phyloP scores from a whole-genome alignment of 768 basidiomycete genomes.

The Tulasnella sp. region DNA sequence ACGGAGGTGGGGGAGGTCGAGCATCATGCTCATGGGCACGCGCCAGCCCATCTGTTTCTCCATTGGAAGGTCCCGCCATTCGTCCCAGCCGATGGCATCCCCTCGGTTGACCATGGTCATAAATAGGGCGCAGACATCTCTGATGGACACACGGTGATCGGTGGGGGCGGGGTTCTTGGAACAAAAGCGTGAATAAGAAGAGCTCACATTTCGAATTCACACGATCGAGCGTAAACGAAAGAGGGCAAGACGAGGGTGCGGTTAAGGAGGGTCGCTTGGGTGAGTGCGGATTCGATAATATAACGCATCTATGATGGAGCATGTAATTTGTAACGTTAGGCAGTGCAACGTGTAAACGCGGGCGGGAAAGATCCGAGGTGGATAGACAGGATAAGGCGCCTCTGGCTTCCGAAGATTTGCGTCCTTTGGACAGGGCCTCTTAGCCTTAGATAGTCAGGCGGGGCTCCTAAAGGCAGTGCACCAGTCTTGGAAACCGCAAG shows the following conservation, averaged over 20 bases:
- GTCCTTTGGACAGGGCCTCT: too few species aligned
- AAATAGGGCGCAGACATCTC: constrained; percentile 31
- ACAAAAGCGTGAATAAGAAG: too few species aligned
- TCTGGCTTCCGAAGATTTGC: too few species aligned
- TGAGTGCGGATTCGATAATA: constrained; percentile 36
- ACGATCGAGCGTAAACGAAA: constrained; percentile 37
- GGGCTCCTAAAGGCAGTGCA: too few species aligned
- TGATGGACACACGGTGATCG: too few species aligned
- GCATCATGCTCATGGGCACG: constrained; percentile 27
- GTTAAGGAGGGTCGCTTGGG: constrained; percentile 36
- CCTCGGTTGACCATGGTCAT: constrained; percentile 36
- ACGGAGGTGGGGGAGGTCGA: constrained; percentile 35
- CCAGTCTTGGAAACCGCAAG: too few species aligned
- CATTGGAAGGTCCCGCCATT: constrained; percentile 33
- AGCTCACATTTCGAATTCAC: constrained; percentile 34
- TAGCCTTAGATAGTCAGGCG: too few species aligned
- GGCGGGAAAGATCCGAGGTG: too few species aligned
- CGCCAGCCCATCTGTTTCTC: constrained; percentile 25
- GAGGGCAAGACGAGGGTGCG: constrained; percentile 36
- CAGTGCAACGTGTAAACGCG: too few species aligned
- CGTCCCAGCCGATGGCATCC: constrained; percentile 31
- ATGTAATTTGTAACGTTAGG: too few species aligned
- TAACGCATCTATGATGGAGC: constrained; percentile 33
- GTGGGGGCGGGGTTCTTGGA: too few species aligned
- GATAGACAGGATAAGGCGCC: too few species aligned